These are phyloP conservation scores for Acacia pycnantha DNA, from an alignment of 331 rosid genomes.

Conservation along the genomic window DNA sequence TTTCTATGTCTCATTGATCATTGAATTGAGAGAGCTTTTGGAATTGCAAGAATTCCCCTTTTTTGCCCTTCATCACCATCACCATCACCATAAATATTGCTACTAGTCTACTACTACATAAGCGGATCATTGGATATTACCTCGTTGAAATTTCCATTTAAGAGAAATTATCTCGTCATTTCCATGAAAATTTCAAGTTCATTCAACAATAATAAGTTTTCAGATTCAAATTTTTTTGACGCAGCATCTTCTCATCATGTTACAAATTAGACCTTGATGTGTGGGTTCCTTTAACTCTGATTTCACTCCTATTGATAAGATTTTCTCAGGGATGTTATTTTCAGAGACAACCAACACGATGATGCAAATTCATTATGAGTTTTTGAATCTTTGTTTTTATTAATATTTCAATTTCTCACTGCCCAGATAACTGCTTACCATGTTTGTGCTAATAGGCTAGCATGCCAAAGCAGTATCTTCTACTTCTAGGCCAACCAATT, in stretches of 20 bases:
- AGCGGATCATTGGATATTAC: background rate
- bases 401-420: constrained; percentile 15
- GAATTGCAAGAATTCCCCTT: background rate
- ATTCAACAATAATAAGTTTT: background rate
- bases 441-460: constrained; percentile 59
- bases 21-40: background rate
- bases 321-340: background rate
- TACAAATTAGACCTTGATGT: background rate
- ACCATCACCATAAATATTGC: background rate
- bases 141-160: background rate
- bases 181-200: background rate
- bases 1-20: background rate
- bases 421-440: constrained; percentile 15
- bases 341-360: background rate
- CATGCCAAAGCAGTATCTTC: constrained; percentile 99
- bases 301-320: background rate
- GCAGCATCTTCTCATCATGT: background rate
- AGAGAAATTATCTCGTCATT: background rate
- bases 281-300: background rate
- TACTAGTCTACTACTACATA: background rate
- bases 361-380: background rate
- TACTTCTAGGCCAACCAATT: constrained; percentile 86
- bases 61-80: background rate
- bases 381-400: background rate
- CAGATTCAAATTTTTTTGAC: background rate